These are phyloP conservation scores for Russula sp. DNA, from an alignment of 768 basidiomycete genomes.

Conservation along the genomic window DNA sequence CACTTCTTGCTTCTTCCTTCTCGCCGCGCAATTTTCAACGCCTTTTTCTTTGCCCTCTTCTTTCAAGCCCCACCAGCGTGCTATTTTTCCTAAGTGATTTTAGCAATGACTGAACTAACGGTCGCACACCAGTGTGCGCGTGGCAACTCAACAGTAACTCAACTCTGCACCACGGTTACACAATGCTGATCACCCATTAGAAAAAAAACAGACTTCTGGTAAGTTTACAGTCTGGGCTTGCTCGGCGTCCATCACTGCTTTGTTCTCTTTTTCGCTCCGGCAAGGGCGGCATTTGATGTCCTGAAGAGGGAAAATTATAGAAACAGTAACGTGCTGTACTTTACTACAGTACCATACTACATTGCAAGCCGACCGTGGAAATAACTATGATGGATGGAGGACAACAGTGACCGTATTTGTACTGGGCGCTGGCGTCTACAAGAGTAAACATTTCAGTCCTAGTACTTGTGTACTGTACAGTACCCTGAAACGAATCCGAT, in stretches of 20 bases:
- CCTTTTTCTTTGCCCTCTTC: not conserved
- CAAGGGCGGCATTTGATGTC: not conserved
- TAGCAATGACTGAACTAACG: not conserved
- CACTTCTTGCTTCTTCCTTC: not conserved
- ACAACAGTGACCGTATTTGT: not conserved
- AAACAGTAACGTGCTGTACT: not conserved
- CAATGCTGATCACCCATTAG: too few relatives aligned
- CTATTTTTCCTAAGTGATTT: not conserved
- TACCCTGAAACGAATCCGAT: not conserved
- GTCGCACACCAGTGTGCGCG: not conserved
- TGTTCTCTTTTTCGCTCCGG: too few relatives aligned
- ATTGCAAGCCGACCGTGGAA: not conserved
- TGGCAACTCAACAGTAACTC: too few relatives aligned
- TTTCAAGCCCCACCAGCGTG: not conserved
- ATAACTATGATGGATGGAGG: not conserved
- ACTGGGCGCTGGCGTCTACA: not conserved
- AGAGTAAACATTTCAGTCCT: not conserved
- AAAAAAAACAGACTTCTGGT: not conserved
- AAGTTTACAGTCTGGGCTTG: not conserved
- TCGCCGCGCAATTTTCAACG: not conserved
- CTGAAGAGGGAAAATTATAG: not conserved
- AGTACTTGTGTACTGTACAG: not conserved
- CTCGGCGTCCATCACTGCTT: not conserved
- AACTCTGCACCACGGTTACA: too few relatives aligned
- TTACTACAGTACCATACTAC: not conserved